Evolutionary conservation across 2,329 filamentous ascomycete genomes (phyloP), one percentile per base, ranked within the genome.

Genomic region (Fusarium miscanthi): DNA sequence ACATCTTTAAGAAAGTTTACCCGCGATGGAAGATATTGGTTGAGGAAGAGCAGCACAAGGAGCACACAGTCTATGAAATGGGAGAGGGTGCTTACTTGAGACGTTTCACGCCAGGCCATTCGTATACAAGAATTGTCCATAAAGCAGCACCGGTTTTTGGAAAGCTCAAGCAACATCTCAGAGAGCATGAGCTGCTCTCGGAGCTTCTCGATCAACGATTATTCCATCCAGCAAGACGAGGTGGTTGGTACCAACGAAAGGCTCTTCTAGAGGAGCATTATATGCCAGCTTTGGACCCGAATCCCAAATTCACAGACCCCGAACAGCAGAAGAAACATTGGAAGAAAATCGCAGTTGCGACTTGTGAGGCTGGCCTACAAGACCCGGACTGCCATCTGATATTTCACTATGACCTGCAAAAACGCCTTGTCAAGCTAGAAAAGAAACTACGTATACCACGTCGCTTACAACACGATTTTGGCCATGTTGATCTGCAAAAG

Each of bases 181-280:
- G 89, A 31, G 96, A 99, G 78, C 91, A 98, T 78, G 83, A 86
- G 5, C 83, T 97, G 2, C 83, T 97, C 3, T 86, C 83, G 1
- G 93, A 96, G 77, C 87, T 99, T 7, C 88, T 99, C 1, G 83
- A 84, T 7, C 96, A 99, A 79, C 88, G 88, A 8, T 86, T 98
- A 1, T 98, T 98, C 76, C 95, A 98, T 76, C 87, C 93, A 46
- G 90, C 94, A 3, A 89, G 95, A 33, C 89, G 96, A 45, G 96
- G 96, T 1, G 90, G 91, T 2, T 99, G 96, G 96, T 98, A 98
- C 79, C 95, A 98, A 78, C 93, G 96, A 25, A 97, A 97, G 82
- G 96, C 95, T 2, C 84, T 99, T 2, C 82, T 99, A 4, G 96
- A 99, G 83, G 96, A 99, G 80, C 94, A 97, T 79, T 98, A 99